Base-by-base conservation (phyloP, 2,329 filamentous ascomycete genomes). In the Botrytis squamosa region DNA sequence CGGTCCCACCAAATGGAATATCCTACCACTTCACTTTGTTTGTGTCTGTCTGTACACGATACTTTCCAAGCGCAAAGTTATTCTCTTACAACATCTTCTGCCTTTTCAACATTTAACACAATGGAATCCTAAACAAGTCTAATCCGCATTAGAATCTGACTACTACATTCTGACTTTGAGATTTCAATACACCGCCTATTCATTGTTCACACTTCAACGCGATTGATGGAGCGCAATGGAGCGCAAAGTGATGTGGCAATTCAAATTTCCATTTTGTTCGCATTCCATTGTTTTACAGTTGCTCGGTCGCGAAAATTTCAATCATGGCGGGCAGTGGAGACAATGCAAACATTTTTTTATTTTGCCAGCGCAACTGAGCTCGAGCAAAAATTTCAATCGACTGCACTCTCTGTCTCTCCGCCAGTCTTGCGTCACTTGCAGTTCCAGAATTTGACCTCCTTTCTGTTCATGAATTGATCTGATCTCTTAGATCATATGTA, bases 201-300 rank as follows among this genome's bases (percentile, higher is more conserved):
- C 38, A 8, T 33, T 29, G 62, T 52, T 38, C 29, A 49, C 18
- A 52, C 20, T 66, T 18, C 29, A 52, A 18, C 52, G 22, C 29
- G 44, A 52, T n/a, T 25, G 33, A 67, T 67, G 64, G 6, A 67
- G 46, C 64, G 44, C 29, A 66, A 66, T n/a, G 25, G 25, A 52
- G 46, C 64, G 33, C 22, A 66, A 67, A 67, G 22, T 52, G 64
- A 52, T 67, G 42, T 66, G 63, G 63, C 42, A 66, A 10, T 49
- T 25, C 44, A 14, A 49, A 46, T 49, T 36, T 49, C 63, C 63
- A 66, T 66, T 49, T 20, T 44, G 42, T 36, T 36, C 63, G 20
- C 18, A 46, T 18, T 49, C 7, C 44, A 22, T 40, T 63, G n/a
- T 66, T 33, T 49, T 49, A 66, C 42, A 20, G 63, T 25, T 66